Evolutionary conservation across 768 basidiomycete species (phyloP).

Genomic region (Lenzites betulinus): DNA sequence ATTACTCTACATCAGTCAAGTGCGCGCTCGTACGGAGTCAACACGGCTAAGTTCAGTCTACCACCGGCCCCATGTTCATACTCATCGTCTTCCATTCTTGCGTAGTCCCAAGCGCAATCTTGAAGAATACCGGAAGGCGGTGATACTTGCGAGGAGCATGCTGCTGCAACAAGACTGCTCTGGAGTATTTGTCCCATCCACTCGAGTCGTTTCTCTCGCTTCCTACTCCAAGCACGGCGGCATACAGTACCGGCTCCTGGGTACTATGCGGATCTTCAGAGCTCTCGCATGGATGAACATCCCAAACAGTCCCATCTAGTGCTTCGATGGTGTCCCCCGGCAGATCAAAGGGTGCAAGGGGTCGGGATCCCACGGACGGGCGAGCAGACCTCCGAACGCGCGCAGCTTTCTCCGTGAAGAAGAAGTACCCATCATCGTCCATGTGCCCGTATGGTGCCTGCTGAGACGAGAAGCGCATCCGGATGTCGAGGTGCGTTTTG

Average conservation of each 20-base stretch:
- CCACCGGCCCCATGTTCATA: background rate
- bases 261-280: too few species aligned
- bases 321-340: background rate
- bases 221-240: background rate
- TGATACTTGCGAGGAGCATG: background rate
- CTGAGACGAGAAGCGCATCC: background rate
- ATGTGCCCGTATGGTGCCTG: background rate
- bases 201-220: background rate
- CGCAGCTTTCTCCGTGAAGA: background rate
- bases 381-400: background rate
- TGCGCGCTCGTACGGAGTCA: background rate
- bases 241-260: background rate
- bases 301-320: background rate
- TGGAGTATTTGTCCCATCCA: background rate
- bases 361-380: too few species aligned
- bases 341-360: background rate
- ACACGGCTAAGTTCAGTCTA: background rate
- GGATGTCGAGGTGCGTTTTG: background rate
- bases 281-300: too few species aligned
- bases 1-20: too few species aligned
- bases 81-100: background rate
- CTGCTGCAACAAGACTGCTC: background rate
- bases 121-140: background rate
- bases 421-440: slow-evolving; percentile 2
- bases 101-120: background rate